phyloP scores from a whole-genome alignment of 305 asterid genomes.

The Euphrasia arctica region DNA sequence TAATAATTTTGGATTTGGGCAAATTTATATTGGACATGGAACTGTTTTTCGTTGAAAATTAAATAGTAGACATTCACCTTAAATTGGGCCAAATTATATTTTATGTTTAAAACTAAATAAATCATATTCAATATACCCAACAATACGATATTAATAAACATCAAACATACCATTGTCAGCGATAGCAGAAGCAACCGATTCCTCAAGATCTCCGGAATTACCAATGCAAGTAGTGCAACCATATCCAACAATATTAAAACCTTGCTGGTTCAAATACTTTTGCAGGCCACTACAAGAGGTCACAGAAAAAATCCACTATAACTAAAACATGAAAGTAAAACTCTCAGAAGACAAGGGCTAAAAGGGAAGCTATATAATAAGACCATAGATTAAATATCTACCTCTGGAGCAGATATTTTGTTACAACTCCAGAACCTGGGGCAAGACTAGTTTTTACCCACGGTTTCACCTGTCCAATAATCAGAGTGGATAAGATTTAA shows the following conservation, averaged over 20 bases:
- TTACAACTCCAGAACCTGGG: conserved; percentile 82
- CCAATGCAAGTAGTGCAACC: conserved; percentile 97
- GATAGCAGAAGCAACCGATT: conserved; percentile 71
- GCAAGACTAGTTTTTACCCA: conserved; percentile 86
- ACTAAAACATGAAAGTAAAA: conserved; percentile 1
- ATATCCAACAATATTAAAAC: conserved; percentile 79
- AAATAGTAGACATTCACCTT: too few relatives aligned
- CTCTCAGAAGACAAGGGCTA: neutral
- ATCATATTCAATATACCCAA: neutral
- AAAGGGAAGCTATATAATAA: conserved; percentile 3
- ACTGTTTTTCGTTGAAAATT: too few relatives aligned
- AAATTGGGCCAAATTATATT: too few relatives aligned
- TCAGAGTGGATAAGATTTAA: conserved; percentile 20
- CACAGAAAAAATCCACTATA: conserved; percentile 23
- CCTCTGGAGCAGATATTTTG: conserved; percentile 72
- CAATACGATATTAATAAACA: neutral
- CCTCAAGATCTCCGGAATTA: conserved; percentile 88
- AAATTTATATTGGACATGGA: too few relatives aligned
- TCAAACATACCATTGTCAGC: conserved; percentile 58
- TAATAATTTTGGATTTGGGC: too few relatives aligned
- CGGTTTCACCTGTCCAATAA: conserved; percentile 61
- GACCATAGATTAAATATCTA: conserved; percentile 21
- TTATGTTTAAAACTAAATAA: too few relatives aligned
- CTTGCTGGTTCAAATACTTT: conserved; percentile 77
- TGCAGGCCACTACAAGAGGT: conserved; percentile 61